Base-by-base conservation (phyloP, 345 rosid genomes). In the Kandelia obovata region DNA sequence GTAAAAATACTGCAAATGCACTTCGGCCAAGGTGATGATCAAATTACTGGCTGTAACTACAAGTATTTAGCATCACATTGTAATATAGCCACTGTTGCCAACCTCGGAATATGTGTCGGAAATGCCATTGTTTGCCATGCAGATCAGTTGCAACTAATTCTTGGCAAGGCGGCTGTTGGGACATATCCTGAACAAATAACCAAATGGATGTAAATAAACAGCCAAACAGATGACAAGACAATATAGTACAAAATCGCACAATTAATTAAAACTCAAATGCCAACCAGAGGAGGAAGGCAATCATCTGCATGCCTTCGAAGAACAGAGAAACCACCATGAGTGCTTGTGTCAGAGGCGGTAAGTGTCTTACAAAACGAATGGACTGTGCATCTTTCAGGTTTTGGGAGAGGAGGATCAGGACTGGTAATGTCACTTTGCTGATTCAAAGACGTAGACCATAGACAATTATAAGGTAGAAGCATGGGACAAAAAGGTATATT, bases 81-180 rank as follows among this genome's bases (percentile, higher is more conserved):
- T 43, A 35, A 15, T 43, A 58, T 57, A 52, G 52, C 30, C 73
- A 75, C 58, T 2, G 25, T 62, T 65, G 51, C 53, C 78, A 60
- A 92, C 99, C 99, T 83, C 99, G 89, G 80, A 95, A 95, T 61
- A 95, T 95, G 74, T 95, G 99, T 75, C 99, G 88, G 72, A 95
- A 95, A 80, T 88, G 97, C 99, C 99, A 95, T 65, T 95, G 86
- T 65, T 70, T 87, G 47, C 92, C 85, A 83, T 95, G 99, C 72
- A 95, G 79, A 85, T 95, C 99, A 74, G 88, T 83, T 63, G 99
- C 96, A 65, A 92, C 92, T 84, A 95, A 68, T 83, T 95, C 97
- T 79, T 95, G 99, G 92, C 99, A 95, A 32, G 99, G 99, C 51
- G 97, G 97, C 81, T 90, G 99, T 80, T 92, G 97, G 66, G 96